A percentile compares a stretch with the other conserved stretches of the same genome.
Conservation (phyloP, 2,329 filamentous ascomycete genomes). For the Fusarium verrucosum region DNA sequence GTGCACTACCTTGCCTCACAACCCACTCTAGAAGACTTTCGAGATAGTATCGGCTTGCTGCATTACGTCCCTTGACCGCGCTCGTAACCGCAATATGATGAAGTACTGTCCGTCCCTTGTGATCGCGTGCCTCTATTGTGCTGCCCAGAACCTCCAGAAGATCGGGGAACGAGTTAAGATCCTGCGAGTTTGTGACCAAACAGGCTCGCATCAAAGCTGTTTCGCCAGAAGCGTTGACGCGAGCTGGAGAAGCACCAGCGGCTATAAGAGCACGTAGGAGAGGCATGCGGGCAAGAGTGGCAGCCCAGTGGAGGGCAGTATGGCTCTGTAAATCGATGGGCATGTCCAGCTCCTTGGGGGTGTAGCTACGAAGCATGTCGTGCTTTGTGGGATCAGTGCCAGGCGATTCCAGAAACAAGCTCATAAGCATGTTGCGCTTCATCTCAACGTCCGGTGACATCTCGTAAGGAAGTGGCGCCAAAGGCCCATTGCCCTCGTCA, state of each 20-base stretch:
- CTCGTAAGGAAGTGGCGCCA: slow-evolving; percentile 71
- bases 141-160: slow-evolving; percentile 87
- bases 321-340: slow-evolving; percentile 90
- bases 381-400: slow-evolving; percentile 77
- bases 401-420: slow-evolving; percentile 80
- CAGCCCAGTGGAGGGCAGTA: slow-evolving; percentile 95
- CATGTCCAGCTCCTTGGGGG: slow-evolving; percentile 84
- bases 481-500: slow-evolving; percentile 64
- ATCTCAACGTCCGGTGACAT: slow-evolving; percentile 73
- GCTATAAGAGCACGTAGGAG: slow-evolving; percentile 83
- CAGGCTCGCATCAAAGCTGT: slow-evolving; percentile 94
- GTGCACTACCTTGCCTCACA: slow-evolving; percentile 80
- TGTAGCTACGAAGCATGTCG: slow-evolving; percentile 79
- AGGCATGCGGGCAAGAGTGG: slow-evolving; percentile 86
- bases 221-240: slow-evolving; percentile 89
- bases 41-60: slow-evolving; percentile 93
- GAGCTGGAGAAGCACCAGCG: slow-evolving; percentile 85
- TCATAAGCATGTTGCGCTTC: slow-evolving; percentile 83
- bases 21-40: slow-evolving; percentile 95
- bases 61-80: slow-evolving; percentile 90
- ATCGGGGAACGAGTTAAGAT: slow-evolving; percentile 89
- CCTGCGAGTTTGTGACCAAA: slow-evolving; percentile 92
- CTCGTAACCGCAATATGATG: slow-evolving; percentile 97
- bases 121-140: slow-evolving; percentile 90
- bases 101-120: slow-evolving; percentile 88